Conservation (phyloP, 441 rosid genomes). For the Eutrema salsugineum region DNA sequence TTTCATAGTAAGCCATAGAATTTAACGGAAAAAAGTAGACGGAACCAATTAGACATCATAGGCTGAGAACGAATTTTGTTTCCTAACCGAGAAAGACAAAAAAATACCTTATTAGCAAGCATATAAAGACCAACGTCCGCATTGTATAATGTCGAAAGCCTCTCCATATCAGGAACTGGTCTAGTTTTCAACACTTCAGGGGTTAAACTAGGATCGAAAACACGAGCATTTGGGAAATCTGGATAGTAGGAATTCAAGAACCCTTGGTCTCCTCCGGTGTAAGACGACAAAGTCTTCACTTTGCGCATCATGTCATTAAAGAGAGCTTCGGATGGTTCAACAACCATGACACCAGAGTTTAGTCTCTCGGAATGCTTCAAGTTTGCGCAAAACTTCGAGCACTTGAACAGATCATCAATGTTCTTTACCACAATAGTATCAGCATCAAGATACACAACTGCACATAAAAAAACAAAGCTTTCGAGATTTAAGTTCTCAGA, state of each 20-base stretch:
- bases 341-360: conserved; percentile 97
- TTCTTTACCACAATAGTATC: conserved; percentile 94
- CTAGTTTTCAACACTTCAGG: conserved; percentile 52
- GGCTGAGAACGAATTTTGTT: background rate
- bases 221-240: conserved; percentile 77
- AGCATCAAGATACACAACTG: conserved; percentile 95
- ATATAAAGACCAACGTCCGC: conserved; percentile 99
- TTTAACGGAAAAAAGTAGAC: background rate
- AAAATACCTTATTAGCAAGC: conserved; percentile 98
- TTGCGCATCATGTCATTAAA: conserved; percentile 79
- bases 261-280: conserved; percentile 97
- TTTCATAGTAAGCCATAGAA: background rate
- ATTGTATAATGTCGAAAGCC: conserved; percentile 86
- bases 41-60: conserved; percentile 35
- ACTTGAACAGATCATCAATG: conserved; percentile 83
- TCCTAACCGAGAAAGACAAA: background rate
- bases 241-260: conserved; percentile 82
- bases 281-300: conserved; percentile 75
- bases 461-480: conserved; percentile 22
- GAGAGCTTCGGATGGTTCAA: conserved; percentile 75
- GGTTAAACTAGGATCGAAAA: conserved; percentile 69
- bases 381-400: conserved; percentile 86
- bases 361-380: conserved; percentile 95
- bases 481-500: conserved; percentile 28
- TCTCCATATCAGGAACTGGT: conserved; percentile 78